These are phyloP conservation scores for Populus hybrid DNA, from an alignment of 441 rosid genomes.

Conservation along the genomic window DNA sequence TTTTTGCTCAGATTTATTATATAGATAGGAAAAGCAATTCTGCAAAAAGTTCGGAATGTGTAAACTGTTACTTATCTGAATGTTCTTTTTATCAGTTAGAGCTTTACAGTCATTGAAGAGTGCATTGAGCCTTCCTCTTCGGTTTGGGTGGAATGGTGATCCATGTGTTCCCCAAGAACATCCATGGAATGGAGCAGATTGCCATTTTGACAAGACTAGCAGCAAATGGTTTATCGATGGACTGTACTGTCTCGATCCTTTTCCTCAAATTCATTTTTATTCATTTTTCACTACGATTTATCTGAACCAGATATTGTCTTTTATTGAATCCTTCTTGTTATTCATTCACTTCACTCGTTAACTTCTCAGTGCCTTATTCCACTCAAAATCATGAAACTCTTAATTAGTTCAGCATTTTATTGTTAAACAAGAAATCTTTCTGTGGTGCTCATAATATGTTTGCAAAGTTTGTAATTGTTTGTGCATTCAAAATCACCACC, in stretches of 20 bases:
- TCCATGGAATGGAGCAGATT: constrained; percentile 97
- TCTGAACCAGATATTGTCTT: not conserved
- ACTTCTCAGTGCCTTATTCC: not conserved
- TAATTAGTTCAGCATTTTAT: not conserved
- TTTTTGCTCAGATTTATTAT: not conserved
- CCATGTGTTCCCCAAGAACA: constrained; percentile 99
- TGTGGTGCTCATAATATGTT: not conserved
- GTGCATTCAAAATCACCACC: not conserved
- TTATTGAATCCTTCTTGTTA: not conserved
- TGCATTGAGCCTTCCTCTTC: constrained; percentile 75
- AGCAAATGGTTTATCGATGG: constrained; percentile 92
- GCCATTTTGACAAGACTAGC: constrained; percentile 61
- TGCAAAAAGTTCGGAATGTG: not conserved
- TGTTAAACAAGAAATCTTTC: not conserved
- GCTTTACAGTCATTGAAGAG: constrained; percentile 67
- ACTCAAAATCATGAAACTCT: not conserved
- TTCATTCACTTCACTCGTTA: not conserved
- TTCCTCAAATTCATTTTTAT: constrained; percentile 13
- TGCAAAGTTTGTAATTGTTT: not conserved
- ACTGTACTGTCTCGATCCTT: constrained; percentile 62
- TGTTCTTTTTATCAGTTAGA: constrained; percentile 44
- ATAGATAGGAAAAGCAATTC: not conserved
- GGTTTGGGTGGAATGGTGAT: constrained; percentile 99
- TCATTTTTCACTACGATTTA: constrained; percentile 1
- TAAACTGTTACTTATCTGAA: constrained; percentile 18